Evolutionary conservation across 768 basidiomycete genomes (phyloP), one percentile per base, ranked within the genome.

Genomic region (Postia placenta): DNA sequence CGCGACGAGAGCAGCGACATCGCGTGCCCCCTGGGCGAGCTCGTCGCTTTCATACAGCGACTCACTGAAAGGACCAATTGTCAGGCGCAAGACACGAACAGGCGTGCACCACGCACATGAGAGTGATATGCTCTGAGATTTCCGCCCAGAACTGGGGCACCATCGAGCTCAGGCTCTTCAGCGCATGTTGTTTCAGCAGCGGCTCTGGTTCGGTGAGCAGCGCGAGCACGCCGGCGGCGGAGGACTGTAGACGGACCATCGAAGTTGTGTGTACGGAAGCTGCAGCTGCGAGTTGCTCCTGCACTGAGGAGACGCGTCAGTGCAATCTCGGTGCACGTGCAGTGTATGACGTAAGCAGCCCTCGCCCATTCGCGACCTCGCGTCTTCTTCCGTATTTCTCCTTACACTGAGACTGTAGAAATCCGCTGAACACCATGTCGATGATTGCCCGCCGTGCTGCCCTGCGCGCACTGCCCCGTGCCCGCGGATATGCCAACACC

Each of bases 71-170:
- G 0, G 36, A 22, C 19, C 46, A 36, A 45, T 42, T 42, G 42
- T 53, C 12, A 53, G 50, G 37, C 9, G 23, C 25, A 14, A 23
- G 28, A 39, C 30, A 4, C 47, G 36, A 45, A 17, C 15, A 25
- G 15, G 22, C 15, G 1, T 11, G n/a, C 25, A 45, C 42, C 5
- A 72, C 90, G 59, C 65, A 91, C 94, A 98, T 92, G 51, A 83
- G 71, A 27, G 87, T 79, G 59, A 97, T 85, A 64, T 89, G 82
- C 67, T 99, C 96, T 58, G 92, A 93, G 61, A 98, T 95, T 75
- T 99, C 96, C 41, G 95, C 87, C 96, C 96, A 99, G 68, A 97
- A 98, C 59, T 89, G 85, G 33, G 93, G 82, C 5, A 98, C 92
- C 39, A 97, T 79, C 14, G 79, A 71, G 60, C 82, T 87, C 46